phyloP scores from a whole-genome alignment of 202 grass and related monocot genomes.

The Zoysia matrella region DNA sequence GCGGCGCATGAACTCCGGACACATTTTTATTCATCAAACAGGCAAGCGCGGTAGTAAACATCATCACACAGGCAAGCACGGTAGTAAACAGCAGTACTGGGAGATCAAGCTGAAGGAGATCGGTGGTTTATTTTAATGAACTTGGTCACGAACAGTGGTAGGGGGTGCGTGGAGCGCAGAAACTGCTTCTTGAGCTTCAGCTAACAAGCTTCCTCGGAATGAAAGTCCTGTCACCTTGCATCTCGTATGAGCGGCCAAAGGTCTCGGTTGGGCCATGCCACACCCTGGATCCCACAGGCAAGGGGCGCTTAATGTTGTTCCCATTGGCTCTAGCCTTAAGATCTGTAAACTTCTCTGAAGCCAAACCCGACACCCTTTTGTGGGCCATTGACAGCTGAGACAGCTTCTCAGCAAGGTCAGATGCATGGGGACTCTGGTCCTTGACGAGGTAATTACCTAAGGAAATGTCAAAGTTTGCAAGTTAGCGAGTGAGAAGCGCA shows the following conservation, averaged over 20 bases:
- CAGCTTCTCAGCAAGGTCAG: constrained; percentile 64
- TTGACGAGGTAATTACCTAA: constrained; percentile 47
- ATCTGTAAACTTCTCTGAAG: constrained; percentile 42
- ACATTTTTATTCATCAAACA: constrained; percentile 26
- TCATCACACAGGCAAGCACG: neutral
- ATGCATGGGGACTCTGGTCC: constrained; percentile 51
- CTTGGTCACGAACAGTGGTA: too few relatives aligned
- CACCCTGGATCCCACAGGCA: constrained; percentile 56
- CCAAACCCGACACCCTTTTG: constrained; percentile 44
- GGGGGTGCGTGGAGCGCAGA: neutral
- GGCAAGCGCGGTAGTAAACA: too few relatives aligned
- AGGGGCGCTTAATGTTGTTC: constrained; percentile 32
- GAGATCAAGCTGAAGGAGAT: neutral
- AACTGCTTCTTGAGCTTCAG: constrained; percentile 40
- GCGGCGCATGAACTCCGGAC: neutral
- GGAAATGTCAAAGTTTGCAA: neutral
- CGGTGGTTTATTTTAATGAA: neutral
- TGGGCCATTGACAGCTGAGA: constrained; percentile 65
- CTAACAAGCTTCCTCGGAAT: constrained; percentile 74
- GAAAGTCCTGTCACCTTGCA: constrained; percentile 58
- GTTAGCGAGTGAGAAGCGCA: neutral
- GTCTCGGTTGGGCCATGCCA: constrained; percentile 52
- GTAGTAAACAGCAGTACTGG: neutral
- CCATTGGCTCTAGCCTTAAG: constrained; percentile 40
- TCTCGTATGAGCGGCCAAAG: constrained; percentile 54